Conservation (phyloP, 2,329 filamentous ascomycete genomes). For the Colletotrichum lindemuthianum region DNA sequence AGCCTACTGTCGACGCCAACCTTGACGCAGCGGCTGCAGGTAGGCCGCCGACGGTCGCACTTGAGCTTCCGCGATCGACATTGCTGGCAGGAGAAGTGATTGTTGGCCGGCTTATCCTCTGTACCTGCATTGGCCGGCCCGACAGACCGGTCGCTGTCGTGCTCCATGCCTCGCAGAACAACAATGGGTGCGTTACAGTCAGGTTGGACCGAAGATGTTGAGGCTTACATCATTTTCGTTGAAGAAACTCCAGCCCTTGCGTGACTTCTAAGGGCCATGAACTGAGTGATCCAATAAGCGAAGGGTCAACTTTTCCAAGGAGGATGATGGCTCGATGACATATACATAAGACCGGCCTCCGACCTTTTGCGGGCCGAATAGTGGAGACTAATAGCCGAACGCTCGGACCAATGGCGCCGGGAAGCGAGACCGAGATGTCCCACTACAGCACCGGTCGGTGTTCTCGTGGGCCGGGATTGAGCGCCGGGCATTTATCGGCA, state of each 20-base stretch:
- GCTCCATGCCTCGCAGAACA: conserved; percentile 11
- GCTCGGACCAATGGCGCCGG: background rate
- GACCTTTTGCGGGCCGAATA: conserved; percentile 2
- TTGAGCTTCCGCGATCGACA: conserved; percentile 44
- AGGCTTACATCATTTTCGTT: no score
- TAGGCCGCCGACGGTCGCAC: conserved; percentile 42
- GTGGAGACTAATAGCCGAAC: background rate
- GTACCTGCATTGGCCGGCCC: background rate
- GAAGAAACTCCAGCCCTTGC: no score
- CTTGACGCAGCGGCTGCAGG: conserved; percentile 41
- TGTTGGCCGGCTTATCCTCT: background rate
- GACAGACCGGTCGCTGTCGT: background rate
- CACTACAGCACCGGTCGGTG: background rate
- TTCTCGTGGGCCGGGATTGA: background rate
- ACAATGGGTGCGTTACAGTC: no score
- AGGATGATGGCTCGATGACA: background rate
- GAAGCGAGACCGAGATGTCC: conserved; percentile 1
- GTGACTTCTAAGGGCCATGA: no score
- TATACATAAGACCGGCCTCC: conserved; percentile 11
- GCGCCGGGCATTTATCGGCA: background rate
- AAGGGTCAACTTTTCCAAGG: no score
- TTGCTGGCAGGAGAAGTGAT: conserved; percentile 40
- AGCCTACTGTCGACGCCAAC: no score
- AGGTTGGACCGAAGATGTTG: no score
- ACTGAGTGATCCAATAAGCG: no score